These are phyloP conservation scores for Naganishia friedmannii DNA, from an alignment of 768 basidiomycete genomes.

Conservation along the genomic window DNA sequence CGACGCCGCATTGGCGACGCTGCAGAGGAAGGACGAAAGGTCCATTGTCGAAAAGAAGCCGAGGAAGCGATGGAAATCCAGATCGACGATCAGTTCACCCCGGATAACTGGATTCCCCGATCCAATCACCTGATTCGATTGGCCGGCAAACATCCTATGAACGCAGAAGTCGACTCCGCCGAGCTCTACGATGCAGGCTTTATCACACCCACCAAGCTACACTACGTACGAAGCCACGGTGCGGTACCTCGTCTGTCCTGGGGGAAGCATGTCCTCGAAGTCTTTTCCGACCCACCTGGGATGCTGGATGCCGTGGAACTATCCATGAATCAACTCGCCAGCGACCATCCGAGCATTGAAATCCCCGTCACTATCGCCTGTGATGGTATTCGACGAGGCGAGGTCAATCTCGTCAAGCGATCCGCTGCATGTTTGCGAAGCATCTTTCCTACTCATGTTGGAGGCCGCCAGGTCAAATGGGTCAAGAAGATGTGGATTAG, in stretches of 20 bases:
- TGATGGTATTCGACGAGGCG: slow-evolving; percentile 23
- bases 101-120: slow-evolving; percentile 29
- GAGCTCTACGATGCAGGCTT: slow-evolving; percentile 29
- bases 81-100: slow-evolving; percentile 33
- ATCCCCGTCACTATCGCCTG: slow-evolving; percentile 29
- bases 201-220: slow-evolving; percentile 29
- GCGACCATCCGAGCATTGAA: slow-evolving; percentile 15
- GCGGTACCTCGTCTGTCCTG: slow-evolving; percentile 24
- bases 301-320: slow-evolving; percentile 16
- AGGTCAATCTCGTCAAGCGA: slow-evolving; percentile 31
- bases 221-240: slow-evolving; percentile 30
- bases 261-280: slow-evolving; percentile 22
- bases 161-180: slow-evolving; percentile 24
- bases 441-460: slow-evolving; percentile 27
- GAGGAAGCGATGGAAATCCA: slow-evolving; percentile 29
- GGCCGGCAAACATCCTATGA: slow-evolving; percentile 31
- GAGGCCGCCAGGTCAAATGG: slow-evolving; percentile 32
- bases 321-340: slow-evolving; percentile 22
- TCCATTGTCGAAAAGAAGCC: neutral
- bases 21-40: neutral
- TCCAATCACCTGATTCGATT: slow-evolving; percentile 27
- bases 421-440: slow-evolving; percentile 25
- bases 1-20: neutral
- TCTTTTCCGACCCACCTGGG: slow-evolving; percentile 27
- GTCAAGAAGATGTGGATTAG: slow-evolving; percentile 31